Evolutionary conservation across 108 stramenopile species (phyloP), one percentile per base, ranked within the genome.

Genomic region (Cyclotella baltica): DNA sequence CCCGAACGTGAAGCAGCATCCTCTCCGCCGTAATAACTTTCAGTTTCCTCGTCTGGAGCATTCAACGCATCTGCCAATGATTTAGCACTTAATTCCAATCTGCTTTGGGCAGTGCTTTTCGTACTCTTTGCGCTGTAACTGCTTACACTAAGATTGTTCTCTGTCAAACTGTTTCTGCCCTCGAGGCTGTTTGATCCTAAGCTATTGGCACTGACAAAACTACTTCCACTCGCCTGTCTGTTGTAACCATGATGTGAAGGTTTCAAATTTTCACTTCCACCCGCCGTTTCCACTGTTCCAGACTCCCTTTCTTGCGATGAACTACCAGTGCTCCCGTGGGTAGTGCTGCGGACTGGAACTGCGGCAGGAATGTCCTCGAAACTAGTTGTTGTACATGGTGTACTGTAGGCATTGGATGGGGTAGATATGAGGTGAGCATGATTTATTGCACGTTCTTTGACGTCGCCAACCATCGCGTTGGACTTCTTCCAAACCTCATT

Each of bases 41-140:
- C 64, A 1, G 23, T 25, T 10, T 65, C 64, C 43, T 27, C 38
- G 2, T 65, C 64, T 19, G 43, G 30, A 11, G 43, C 11, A 22
- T 15, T 33, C 3, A 47, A 19, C 10, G 18, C 64, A 65, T 65
- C 64, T 2, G 64, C 64, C 4, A 65, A 25, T 25, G 64, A 65
- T 28, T 43, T 29, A 15, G 37, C 25, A 33, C 46, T 65, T 28
- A 65, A 47, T 22, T 65, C 64, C 46, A 65, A 47, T 22, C 43
- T 3, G 22, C 31, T 65, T 20, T 65, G 64, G 46, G 46, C 64
- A 25, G 55, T 25, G 22, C 55, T 57, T 25, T 27, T 57, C 6
- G 23, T 25, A 35, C 31, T 33, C 18, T 65, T 65, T 27, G 15
- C 9, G 38, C 15, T 47, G 2, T 4, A 13, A 28, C 43, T 65